Base-by-base conservation (phyloP, 2,329 filamentous ascomycete species). In the Clonostachys rhizophaga region DNA sequence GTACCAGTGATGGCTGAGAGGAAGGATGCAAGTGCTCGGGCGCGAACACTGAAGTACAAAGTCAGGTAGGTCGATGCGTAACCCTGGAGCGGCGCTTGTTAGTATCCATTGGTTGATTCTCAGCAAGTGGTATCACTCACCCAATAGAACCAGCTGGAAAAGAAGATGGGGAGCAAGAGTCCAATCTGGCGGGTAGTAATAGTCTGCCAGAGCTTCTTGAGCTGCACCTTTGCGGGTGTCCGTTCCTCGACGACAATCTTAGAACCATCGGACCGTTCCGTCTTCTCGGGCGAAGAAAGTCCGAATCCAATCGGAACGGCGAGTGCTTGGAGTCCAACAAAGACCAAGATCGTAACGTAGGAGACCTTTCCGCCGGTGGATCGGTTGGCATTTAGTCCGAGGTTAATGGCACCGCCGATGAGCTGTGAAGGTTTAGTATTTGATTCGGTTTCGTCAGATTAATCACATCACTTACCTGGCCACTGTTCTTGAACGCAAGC, bases 401-500 rank as follows among this genome's bases (percentile, higher is more conserved):
- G 66, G 39, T 73, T 69, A 45, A 76, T 73, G 2, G 72, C 67
- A 5, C 69, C 65, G 5, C 72, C 73, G 47, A 76, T 70, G 16
- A 77, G 63, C 49, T 74, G 20, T 11, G 13, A 17, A 10, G 4
- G 16, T 5, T 39, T n/a, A 18, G 36, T n/a, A 5, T 39, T 39
- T 14, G 36, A 5, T n/a, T n/a, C 36, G n/a, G 11, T 10, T 30
- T 30, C 9, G 9, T 30, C 24, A 30, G 24, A 30, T 10, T 9
- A 30, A 2, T 30, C 24, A 30, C 65, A 5, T 72, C 73, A 48
- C 76, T 70, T 11, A 10, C 72, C 73, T 41, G 75, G 62, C 50
- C 75, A 69, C 9, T 70, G 66, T 49, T 49, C 41, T 44, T 46
- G 33, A 76, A 66, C 9, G 70, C 68, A 14, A 76, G 70, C 73